phyloP scores from a whole-genome alignment of 1,139 yeast genomes.

The Magnusiomyces tetraspermus region DNA sequence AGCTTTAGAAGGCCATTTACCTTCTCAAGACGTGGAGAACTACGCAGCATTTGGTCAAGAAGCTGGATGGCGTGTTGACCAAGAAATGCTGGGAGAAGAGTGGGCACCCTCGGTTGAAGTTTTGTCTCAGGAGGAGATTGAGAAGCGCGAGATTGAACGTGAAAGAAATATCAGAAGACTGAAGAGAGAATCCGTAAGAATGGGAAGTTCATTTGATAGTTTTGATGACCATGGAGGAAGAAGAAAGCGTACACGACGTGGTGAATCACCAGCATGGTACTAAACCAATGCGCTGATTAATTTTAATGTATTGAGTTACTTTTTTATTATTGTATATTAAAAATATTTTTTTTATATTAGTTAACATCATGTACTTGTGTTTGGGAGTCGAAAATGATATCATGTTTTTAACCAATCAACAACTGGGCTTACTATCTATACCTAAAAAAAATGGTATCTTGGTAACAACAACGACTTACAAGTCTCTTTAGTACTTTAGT shows the following conservation, averaged over 20 bases:
- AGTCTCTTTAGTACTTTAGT: no score
- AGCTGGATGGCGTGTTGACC: constrained; percentile 59
- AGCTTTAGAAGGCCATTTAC: constrained; percentile 63
- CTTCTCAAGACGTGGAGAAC: constrained; percentile 48
- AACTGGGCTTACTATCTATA: no score
- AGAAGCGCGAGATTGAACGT: constrained; percentile 88
- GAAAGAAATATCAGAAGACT: constrained; percentile 85
- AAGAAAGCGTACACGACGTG: constrained; percentile 1
- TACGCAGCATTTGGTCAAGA: constrained; percentile 50
- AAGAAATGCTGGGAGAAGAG: constrained; percentile 53
- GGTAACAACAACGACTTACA: no score
- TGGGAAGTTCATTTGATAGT: constrained; percentile 19
- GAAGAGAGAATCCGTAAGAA: constrained; percentile 69
- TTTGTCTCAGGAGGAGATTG: constrained; percentile 86
- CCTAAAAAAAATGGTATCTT: no score
- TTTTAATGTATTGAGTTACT: no score
- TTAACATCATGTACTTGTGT: no score
- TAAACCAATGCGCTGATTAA: no score
- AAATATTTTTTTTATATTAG: no score
- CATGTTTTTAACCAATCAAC: no score
- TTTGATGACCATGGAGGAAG: not conserved
- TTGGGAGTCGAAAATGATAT: no score
- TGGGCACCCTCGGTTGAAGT: constrained; percentile 90
- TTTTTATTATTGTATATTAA: no score
- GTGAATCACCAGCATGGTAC: constrained; percentile 2